These are phyloP conservation scores for Cantharellus cinnabarinus DNA, from an alignment of 768 basidiomycete species.

Conservation along the genomic window DNA sequence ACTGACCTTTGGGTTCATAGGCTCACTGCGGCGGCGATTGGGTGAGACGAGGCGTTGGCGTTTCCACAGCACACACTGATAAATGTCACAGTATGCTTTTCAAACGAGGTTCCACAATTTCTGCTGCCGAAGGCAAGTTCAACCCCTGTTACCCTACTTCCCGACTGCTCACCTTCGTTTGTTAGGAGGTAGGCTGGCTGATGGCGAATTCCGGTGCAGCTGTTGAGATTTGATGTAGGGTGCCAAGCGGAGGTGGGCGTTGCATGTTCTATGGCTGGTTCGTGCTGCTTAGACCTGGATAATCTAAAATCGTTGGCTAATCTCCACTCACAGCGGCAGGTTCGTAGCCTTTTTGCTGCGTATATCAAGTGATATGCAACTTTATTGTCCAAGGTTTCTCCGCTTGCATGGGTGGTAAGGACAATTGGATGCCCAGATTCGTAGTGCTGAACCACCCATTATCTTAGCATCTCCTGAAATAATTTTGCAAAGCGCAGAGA, in stretches of 20 bases:
- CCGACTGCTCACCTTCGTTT: background rate
- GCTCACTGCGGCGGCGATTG: constrained; percentile 1
- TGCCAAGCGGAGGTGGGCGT: constrained; percentile 97
- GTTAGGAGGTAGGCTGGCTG: background rate
- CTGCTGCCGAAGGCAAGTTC: constrained; percentile 77
- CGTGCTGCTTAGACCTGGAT: background rate
- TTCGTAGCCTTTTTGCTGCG: too few relatives aligned
- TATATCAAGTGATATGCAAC: background rate
- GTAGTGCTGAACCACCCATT: constrained; percentile 1
- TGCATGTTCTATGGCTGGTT: constrained; percentile 90
- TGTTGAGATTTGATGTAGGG: constrained; percentile 5
- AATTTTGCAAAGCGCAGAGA: constrained; percentile 33
- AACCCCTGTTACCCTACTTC: constrained; percentile 1
- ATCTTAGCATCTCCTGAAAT: constrained; percentile 54
- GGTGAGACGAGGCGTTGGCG: background rate
- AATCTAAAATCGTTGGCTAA: too few relatives aligned
- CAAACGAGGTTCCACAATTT: constrained; percentile 92
- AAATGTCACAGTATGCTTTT: constrained; percentile 52
- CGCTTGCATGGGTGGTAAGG: constrained; percentile 75
- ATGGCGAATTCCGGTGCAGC: background rate
- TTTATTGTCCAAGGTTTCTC: constrained; percentile 42
- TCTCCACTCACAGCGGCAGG: too few relatives aligned
- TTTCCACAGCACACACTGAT: background rate
- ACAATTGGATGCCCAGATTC: constrained; percentile 1
- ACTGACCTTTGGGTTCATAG: background rate